Evolutionary conservation across 768 basidiomycete species (phyloP).

Genomic region (Boletus tylopilopsis): DNA sequence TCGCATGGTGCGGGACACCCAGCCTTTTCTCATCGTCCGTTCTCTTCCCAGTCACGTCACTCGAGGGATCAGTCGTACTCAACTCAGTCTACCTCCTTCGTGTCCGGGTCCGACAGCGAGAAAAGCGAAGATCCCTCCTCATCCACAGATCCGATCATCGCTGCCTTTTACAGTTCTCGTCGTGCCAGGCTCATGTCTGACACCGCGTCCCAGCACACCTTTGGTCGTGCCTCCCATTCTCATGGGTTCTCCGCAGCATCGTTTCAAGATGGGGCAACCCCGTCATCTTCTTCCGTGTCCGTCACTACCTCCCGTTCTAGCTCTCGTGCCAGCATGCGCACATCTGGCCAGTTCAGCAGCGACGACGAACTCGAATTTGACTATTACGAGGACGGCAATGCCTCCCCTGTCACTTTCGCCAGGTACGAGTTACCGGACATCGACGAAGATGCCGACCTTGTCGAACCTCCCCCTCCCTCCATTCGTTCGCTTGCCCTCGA

Average conservation of each 20-base stretch:
- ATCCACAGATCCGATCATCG: conserved; percentile 30
- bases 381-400: conserved; percentile 34
- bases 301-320: conserved; percentile 35
- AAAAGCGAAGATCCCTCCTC: conserved; percentile 36
- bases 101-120: conserved; percentile 28
- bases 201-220: conserved; percentile 47
- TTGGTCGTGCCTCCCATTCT: conserved; percentile 40
- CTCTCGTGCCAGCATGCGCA: conserved; percentile 31
- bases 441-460: conserved; percentile 28
- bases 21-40: conserved; percentile 14
- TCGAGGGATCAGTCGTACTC: conserved; percentile 2
- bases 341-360: conserved; percentile 40
- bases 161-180: conserved; percentile 14
- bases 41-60: conserved; percentile 16
- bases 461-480: conserved; percentile 24
- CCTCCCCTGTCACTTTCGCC: conserved; percentile 38
- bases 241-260: conserved; percentile 19
- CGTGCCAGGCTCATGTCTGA: conserved; percentile 34
- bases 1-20: conserved; percentile 28
- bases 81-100: conserved; percentile 4
- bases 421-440: conserved; percentile 38
- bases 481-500: conserved; percentile 18
- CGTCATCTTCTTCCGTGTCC: conserved; percentile 43
- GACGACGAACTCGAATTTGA: conserved; percentile 47
- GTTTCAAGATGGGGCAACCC: conserved; percentile 28